These are phyloP conservation scores for Lepraria neglecta DNA, from an alignment of 495 filamentous ascomycete species.

Conservation along the genomic window DNA sequence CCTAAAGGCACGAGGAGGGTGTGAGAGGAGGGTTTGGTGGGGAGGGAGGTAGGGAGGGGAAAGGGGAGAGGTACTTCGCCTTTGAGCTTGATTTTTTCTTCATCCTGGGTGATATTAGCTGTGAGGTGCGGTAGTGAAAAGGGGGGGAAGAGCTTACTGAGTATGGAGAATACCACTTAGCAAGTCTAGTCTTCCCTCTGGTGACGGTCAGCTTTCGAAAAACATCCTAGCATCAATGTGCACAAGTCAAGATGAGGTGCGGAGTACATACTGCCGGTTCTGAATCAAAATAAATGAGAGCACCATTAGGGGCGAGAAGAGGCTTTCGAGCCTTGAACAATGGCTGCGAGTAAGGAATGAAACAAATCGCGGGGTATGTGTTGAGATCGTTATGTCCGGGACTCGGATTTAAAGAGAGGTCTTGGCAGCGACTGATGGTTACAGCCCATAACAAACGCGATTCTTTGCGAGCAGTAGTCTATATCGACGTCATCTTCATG, in stretches of 20 bases:
- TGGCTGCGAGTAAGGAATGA: not conserved
- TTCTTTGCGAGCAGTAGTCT: too few relatives aligned
- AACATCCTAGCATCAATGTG: slow-evolving; percentile 22
- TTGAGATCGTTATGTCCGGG: not conserved
- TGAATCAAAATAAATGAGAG: slow-evolving; percentile 95
- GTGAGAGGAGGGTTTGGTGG: slow-evolving; percentile 6
- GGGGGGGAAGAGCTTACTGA: slow-evolving; percentile 45
- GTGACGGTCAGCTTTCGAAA: slow-evolving; percentile 14
- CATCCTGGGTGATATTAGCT: slow-evolving; percentile 50
- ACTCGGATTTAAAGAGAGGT: not conserved
- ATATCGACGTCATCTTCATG: too few relatives aligned
- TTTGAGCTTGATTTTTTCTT: slow-evolving; percentile 94
- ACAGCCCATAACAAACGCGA: too few relatives aligned
- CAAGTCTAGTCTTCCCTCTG: slow-evolving; percentile 96
- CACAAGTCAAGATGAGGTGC: not conserved
- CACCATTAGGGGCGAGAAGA: slow-evolving; percentile 49
- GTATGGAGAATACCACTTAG: slow-evolving; percentile 98
- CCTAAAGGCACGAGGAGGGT: slow-evolving; percentile 40
- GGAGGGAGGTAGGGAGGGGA: slow-evolving; percentile 2
- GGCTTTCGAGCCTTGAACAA: not conserved
- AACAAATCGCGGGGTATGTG: not conserved
- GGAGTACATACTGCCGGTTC: slow-evolving; percentile 74
- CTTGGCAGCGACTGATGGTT: too few relatives aligned
- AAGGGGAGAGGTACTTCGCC: slow-evolving; percentile 55
- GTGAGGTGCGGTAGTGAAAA: not conserved